Percentiles rank a stretch among this genome's conserved stretches.
Evolutionary conservation across 176 grass and related monocot genomes (phyloP).

Genomic region (Triticum dicoccoides): DNA sequence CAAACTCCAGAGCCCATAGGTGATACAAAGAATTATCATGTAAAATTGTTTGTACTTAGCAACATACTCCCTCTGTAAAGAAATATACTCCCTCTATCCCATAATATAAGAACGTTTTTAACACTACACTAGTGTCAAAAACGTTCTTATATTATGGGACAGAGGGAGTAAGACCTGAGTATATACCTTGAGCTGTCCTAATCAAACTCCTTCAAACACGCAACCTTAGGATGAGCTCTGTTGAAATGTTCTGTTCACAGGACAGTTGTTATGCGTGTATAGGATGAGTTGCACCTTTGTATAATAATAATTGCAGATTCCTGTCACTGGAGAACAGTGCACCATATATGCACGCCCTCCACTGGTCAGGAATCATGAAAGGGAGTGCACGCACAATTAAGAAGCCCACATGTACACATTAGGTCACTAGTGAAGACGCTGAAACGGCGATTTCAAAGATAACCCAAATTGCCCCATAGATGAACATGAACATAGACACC

Average conservation of each 20-base stretch:
- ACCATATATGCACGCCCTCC: background rate
- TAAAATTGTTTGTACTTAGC: background rate
- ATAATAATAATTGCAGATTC: background rate
- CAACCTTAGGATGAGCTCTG: background rate
- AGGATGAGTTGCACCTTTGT: background rate
- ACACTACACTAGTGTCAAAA: too few species aligned
- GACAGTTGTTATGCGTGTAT: slow-evolving; percentile 12
- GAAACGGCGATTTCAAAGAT: background rate
- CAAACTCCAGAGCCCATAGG: background rate
- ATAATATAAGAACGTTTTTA: too few species aligned
- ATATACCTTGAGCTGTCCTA: background rate
- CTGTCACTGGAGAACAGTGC: slow-evolving; percentile 1
- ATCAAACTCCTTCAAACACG: slow-evolving; percentile 20
- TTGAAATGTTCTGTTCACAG: slow-evolving; percentile 20
- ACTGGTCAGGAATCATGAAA: slow-evolving; percentile 28
- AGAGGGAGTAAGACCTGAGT: background rate
- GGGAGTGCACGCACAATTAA: slow-evolving; percentile 12
- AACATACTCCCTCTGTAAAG: background rate
- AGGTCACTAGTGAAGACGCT: slow-evolving; percentile 7
- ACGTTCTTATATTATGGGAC: too few species aligned
- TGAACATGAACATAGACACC: background rate
- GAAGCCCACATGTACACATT: slow-evolving; percentile 6
- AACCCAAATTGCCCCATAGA: background rate
- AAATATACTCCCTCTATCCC: too few species aligned
- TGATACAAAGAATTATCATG: background rate